phyloP scores from a whole-genome alignment of 371 early-diverging fungal genomes.

The Blastocladiella emersonii region DNA sequence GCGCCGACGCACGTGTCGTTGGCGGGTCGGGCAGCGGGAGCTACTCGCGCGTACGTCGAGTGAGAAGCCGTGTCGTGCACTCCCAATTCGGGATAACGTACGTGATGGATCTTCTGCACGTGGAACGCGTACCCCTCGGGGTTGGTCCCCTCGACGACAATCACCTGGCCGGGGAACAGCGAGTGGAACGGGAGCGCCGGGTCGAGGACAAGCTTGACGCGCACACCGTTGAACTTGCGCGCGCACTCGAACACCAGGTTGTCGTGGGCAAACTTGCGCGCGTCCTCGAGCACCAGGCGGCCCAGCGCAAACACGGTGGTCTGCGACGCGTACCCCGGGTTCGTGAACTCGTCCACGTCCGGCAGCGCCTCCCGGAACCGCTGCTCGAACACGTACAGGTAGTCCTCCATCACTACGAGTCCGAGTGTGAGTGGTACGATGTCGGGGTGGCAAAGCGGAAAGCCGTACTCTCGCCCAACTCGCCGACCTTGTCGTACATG shows the following conservation, averaged over 20 bases:
- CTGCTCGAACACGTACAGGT: not conserved
- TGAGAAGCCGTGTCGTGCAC: not conserved
- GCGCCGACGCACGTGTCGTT: not conserved
- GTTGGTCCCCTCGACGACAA: slow-evolving; percentile 24
- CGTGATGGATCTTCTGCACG: slow-evolving; percentile 6
- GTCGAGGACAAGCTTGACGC: not conserved
- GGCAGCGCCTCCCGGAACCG: not conserved
- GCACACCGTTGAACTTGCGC: slow-evolving; percentile 1
- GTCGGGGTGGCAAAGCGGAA: not conserved
- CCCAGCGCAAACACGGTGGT: not conserved
- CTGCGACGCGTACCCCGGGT: not conserved
- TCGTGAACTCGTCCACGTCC: not conserved
- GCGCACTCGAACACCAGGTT: not conserved
- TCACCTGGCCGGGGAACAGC: slow-evolving; percentile 32
- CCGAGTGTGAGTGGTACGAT: too few species aligned
- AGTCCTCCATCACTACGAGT: not conserved
- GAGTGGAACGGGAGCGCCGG: slow-evolving; percentile 2
- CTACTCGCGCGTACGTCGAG: not conserved
- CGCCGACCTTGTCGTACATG: slow-evolving; percentile 71
- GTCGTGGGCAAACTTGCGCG: not conserved
- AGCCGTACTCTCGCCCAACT: slow-evolving; percentile 45
- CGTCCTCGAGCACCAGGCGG: not conserved
- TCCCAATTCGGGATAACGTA: not conserved
- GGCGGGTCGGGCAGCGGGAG: slow-evolving; percentile 1
- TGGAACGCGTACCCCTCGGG: slow-evolving; percentile 17